Evolutionary conservation across 371 early-diverging fungal genomes (phyloP), one percentile per base, ranked within the genome.

Genomic region (Mortierella sp.): DNA sequence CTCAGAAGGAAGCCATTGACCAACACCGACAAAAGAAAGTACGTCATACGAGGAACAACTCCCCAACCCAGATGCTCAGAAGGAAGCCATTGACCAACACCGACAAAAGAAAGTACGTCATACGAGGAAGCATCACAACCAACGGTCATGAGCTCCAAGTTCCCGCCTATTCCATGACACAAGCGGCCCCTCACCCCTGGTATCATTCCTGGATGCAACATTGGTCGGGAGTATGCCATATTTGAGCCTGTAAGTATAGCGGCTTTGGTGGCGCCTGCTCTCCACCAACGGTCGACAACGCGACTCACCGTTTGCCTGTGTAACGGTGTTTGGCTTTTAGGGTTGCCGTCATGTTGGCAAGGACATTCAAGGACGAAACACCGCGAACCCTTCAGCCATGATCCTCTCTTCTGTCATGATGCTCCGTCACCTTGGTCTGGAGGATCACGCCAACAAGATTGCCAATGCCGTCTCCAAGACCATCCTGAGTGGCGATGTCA

Each of bases 321-420:
- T 39, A 5, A n/a, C 19, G n/a, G 4, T 43, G 5, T 14, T 19
- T 22, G 19, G 12, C 46, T 39, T 43, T 53, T 61, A 68, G 68
- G 94, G 94, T 57, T 96, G 95, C 81, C 95, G 97, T 84, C 97
- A 97, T 81, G 97, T 97, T 59, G 97, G 94, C 71, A 86, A 86
- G 82, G 96, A 96, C 80, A 91, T 98, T 63, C 87, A 91, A 83
- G 95, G 95, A 65, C 85, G 85, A 77, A 95, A 97, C 88, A 81
- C 86, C 6, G 98, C 98, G 71, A 97, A 98, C 83, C 98, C 97
- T 34, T 92, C 96, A 27, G 91, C 96, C 51, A 86, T 97, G 87
- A 81, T 98, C 59, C 83, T 96, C 63, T 92, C 92, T 43, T 89
- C 94, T 17, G 93, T 96, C 51, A 90, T 95, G 90, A 89, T 98